Evolutionary conservation across 495 filamentous ascomycete species (phyloP), one percentile per base, ranked within the genome.

Genomic region (Penicillium nucicola): DNA sequence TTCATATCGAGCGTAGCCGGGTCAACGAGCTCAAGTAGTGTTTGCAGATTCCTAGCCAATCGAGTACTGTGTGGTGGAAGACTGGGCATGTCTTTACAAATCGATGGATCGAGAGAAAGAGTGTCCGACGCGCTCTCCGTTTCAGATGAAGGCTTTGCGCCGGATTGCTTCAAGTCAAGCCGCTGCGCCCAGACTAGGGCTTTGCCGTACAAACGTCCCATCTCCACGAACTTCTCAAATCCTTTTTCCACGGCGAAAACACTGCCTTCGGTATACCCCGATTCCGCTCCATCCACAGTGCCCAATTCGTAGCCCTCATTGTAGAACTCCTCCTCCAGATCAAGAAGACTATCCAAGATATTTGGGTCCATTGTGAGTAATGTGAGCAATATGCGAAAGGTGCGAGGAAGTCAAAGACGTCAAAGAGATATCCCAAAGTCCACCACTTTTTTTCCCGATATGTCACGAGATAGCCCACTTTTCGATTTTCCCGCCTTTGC

Each of bases 221-320:
- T 79, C 49, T 88, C 84, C 12, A 84, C 56, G 58, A 89, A 96
- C 69, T 95, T 97, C 61, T 93, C 88, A 50, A 92, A 97, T 1
- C 92, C 93, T 56, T 93, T 95, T 60, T 95, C 87, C 3, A 97
- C 78, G 0, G 92, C 93, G 63, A 97, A 89, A 11, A 88, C 76
- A 31, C 88, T 87, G 33, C 95, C 95, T 78, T 99, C 93, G 39
- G 86, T 81, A 23, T 83, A 84, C 10, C 95, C 93, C 12, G 89
- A 84, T 57, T 78, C 75, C n/a, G 81, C 75, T 20, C 93, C 93
- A 66, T 96, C 95, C 35, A 74, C 72, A 25, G 80, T 60, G 15
- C 93, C 93, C 49, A 90, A 74, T 8, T 75, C 67, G 67, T 89
- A 92, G 32, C 93, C 95, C 65, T 95, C 83, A 35, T 83, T 73